These are phyloP conservation scores for Sanghuangporus baumii DNA, from an alignment of 1,284 basidiomycete genomes.

Conservation along the genomic window DNA sequence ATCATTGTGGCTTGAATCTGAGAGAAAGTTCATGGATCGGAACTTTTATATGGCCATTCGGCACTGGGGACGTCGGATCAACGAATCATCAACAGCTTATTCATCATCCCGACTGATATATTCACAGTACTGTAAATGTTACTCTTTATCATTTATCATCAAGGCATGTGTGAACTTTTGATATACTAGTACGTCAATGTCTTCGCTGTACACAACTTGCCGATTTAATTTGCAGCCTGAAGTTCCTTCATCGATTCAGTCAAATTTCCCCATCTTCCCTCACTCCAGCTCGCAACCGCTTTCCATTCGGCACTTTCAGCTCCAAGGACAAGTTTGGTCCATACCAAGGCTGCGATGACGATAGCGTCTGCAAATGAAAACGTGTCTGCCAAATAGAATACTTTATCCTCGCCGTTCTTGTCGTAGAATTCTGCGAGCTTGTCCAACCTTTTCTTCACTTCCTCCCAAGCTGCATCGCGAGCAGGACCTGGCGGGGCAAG, in stretches of 20 bases:
- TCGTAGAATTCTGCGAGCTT: constrained; percentile 28
- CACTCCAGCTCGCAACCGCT: constrained; percentile 30
- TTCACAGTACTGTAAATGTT: no score
- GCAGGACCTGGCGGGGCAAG: no score
- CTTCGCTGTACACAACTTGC: no score
- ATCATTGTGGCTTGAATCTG: constrained; percentile 6
- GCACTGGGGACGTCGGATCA: no score
- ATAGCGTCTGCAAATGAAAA: constrained; percentile 35
- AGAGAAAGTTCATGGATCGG: neutral
- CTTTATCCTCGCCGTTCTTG: constrained; percentile 26
- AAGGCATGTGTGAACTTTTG: no score
- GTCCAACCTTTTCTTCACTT: constrained; percentile 27
- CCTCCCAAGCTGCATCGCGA: no score
- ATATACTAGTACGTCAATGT: no score
- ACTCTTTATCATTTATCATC: no score
- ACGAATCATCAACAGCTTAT: no score
- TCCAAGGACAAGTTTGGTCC: constrained; percentile 28
- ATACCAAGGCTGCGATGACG: constrained; percentile 27
- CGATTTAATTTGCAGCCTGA: neutral
- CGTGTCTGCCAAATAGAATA: constrained; percentile 24
- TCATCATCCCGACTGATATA: neutral
- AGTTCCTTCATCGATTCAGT: constrained; percentile 31
- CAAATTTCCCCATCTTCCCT: constrained; percentile 34
- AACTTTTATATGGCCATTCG: neutral
- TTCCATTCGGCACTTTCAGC: constrained; percentile 35